Base-by-base conservation (phyloP, 2,329 filamentous ascomycete genomes). In the Xylariaceae sp. region DNA sequence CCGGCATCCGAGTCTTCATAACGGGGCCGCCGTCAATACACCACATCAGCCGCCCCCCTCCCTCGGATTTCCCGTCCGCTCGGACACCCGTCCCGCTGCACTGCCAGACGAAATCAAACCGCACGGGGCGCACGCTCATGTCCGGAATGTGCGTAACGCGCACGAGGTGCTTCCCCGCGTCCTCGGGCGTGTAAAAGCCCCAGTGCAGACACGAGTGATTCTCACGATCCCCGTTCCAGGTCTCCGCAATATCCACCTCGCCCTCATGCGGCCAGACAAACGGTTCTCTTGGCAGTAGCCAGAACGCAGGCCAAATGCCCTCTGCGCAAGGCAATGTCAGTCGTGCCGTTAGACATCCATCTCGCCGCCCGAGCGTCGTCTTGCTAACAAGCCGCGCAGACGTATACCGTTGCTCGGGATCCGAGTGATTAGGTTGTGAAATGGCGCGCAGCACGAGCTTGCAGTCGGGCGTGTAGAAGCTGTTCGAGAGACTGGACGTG, bases 301-400 rank as follows among this genome's bases (percentile, higher is more conserved):
- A 86, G 66, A 85, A 84, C 0, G 83, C 83, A 0, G 83, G 83
- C 83, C 83, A 86, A 51, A 86, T 80, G 3, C 83, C 83, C 2
- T 73, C 68, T 0, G 82, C 82, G 55, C 78, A 81, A 0, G 83
- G 83, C 0, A 81, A 76, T 0, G 75, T 73, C 9, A 84, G 75
- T 1, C 77, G 75, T 1, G 79, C 82, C 2, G 77, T 77, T 48
- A 86, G 68, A 53, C 78, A 82, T 34, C 83, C 83, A 37, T 78
- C 74, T 48, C 80, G 75, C 2, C 80, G 75, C 2, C 70, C 74
- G 0, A 86, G 74, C 4, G 79, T 81, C 62, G 80, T 76, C 39
- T 78, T 75, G 58, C 77, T 81, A 13, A 82, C 80, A 49, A 86
- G 73, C 1, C 83, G 78, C 5, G 83, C 83, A 39, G 78, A 82